These are phyloP conservation scores for Elaeagnus macrophylla DNA, from an alignment of 306 rosid genomes.

Conservation along the genomic window DNA sequence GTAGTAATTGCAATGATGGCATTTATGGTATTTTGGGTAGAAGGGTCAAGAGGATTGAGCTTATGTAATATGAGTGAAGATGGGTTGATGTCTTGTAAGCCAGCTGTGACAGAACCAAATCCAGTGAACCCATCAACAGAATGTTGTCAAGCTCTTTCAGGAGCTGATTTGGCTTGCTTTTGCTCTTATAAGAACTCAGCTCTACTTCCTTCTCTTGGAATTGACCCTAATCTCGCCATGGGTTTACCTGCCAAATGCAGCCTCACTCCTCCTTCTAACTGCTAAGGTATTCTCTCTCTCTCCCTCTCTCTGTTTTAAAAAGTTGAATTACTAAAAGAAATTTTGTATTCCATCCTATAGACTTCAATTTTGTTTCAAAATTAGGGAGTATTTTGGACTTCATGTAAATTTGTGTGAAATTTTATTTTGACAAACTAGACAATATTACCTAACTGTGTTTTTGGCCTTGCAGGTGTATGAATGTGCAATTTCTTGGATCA, in stretches of 20 bases:
- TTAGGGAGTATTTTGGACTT: no score
- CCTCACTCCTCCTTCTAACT: slow-evolving; percentile 39
- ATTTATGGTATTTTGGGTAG: slow-evolving; percentile 6
- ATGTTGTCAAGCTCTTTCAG: slow-evolving; percentile 44
- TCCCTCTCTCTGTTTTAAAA: no score
- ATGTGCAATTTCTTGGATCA: no score
- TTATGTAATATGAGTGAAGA: slow-evolving; percentile 44
- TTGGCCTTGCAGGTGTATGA: no score
- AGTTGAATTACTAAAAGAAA: no score
- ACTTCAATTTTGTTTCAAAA: no score
- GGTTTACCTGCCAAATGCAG: slow-evolving; percentile 55
- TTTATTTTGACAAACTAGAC: no score
- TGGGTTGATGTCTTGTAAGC: slow-evolving; percentile 47
- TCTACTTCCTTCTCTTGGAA: slow-evolving; percentile 43
- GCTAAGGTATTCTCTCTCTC: slow-evolving; percentile 34
- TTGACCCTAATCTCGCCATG: slow-evolving; percentile 57
- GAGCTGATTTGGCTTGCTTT: slow-evolving; percentile 56
- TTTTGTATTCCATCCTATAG: no score
- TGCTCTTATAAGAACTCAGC: slow-evolving; percentile 51
- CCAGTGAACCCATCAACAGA: slow-evolving; percentile 33
- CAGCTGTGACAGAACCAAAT: slow-evolving; percentile 47
- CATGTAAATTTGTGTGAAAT: no score
- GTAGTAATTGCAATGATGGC: slow-evolving; percentile 6
- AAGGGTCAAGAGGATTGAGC: slow-evolving; percentile 16
- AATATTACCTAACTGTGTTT: no score